Conservation (phyloP, 2,329 filamentous ascomycete species). For the Torrubiella hemipterigena region DNA sequence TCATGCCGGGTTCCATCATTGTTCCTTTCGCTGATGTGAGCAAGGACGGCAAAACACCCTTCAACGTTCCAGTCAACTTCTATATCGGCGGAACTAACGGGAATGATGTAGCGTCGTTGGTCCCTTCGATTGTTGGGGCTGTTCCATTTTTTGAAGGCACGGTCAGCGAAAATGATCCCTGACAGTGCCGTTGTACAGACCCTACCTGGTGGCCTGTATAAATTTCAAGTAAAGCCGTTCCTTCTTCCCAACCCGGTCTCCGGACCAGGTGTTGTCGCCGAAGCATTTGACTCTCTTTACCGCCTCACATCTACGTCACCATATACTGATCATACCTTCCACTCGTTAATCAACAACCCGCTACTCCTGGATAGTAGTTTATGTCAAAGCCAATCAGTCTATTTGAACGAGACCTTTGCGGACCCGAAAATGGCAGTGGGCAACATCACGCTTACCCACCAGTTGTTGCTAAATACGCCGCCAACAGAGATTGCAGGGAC, state of each 20-base stretch:
- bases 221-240: slow-evolving; percentile 1
- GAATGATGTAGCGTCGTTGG: background rate
- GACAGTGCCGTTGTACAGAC: slow-evolving; percentile 1
- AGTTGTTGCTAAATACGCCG: background rate
- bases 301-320: background rate
- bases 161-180: background rate
- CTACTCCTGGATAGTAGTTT: background rate
- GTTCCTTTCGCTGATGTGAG: background rate
- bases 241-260: slow-evolving; percentile 1
- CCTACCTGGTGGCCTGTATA: background rate
- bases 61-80: slow-evolving; percentile 1
- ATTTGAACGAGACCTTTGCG: slow-evolving; percentile 3
- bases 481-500: slow-evolving; percentile 1
- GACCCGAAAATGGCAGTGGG: slow-evolving; percentile 1
- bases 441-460: slow-evolving; percentile 1
- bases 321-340: slow-evolving; percentile 1
- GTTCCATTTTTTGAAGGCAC: slow-evolving; percentile 1
- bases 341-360: slow-evolving; percentile 2
- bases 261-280: slow-evolving; percentile 2
- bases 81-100: slow-evolving; percentile 2
- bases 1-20: background rate
- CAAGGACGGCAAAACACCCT: slow-evolving; percentile 2
- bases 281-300: background rate
- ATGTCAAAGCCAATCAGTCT: background rate
- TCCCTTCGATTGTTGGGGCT: slow-evolving; percentile 1